These are phyloP conservation scores for Zasmidium angulare DNA, from an alignment of 2,329 filamentous ascomycete genomes.

Conservation along the genomic window DNA sequence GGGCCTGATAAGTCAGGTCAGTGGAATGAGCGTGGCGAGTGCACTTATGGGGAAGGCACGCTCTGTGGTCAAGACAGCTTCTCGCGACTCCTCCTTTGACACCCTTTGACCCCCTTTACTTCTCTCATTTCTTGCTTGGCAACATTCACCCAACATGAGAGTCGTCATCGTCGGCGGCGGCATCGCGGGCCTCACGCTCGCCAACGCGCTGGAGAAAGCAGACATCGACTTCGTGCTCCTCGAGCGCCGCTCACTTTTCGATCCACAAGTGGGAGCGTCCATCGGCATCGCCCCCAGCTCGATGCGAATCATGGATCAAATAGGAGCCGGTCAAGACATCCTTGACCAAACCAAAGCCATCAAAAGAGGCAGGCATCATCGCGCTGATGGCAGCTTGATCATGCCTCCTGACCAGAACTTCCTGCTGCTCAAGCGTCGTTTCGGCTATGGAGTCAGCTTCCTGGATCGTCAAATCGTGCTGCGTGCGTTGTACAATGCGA, in stretches of 20 bases:
- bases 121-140: too few species aligned
- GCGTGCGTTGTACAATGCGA: conserved; percentile 21
- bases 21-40: too few species aligned
- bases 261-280: conserved; percentile 49
- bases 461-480: conserved; percentile 33
- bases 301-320: conserved; percentile 51
- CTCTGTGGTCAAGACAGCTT: neutral
- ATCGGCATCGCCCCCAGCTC: conserved; percentile 49
- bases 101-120: too few species aligned
- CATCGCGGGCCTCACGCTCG: conserved; percentile 50
- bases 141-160: neutral
- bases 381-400: conserved; percentile 9
- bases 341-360: conserved; percentile 15
- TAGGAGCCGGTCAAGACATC: conserved; percentile 37
- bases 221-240: conserved; percentile 53
- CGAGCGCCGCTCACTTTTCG: conserved; percentile 44
- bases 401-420: conserved; percentile 5
- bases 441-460: conserved; percentile 28
- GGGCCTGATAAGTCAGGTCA: too few species aligned
- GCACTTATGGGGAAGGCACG: neutral
- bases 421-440: conserved; percentile 17
- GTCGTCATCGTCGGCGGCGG: conserved; percentile 52
- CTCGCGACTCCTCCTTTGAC: neutral
- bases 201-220: conserved; percentile 47
- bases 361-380: neutral